These are phyloP conservation scores for Biscutella laevigata DNA, from an alignment of 441 rosid genomes.

Conservation along the genomic window DNA sequence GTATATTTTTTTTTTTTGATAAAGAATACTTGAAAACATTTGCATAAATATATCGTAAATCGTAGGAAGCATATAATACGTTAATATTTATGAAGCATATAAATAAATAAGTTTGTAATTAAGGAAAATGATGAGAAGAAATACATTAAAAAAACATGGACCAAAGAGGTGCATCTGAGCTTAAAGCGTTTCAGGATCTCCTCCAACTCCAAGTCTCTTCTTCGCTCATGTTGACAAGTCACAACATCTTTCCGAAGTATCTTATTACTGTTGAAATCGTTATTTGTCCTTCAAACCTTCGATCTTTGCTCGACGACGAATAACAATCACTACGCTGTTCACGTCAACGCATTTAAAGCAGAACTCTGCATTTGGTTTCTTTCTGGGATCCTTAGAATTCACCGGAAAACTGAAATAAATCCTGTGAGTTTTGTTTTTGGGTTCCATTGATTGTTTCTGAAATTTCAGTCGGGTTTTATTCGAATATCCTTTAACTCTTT, in stretches of 20 bases:
- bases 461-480: constrained; percentile 8
- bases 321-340: no score
- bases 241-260: neutral
- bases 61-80: no score
- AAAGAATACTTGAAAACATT: no score
- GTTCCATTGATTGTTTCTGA: neutral
- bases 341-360: constrained; percentile 9
- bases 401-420: constrained; percentile 2
- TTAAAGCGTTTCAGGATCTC: neutral
- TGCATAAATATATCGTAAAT: no score
- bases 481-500: neutral
- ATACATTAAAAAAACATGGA: neutral
- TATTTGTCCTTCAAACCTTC: neutral
- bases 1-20: no score
- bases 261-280: neutral
- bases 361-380: neutral
- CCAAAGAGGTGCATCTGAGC: constrained; percentile 14
- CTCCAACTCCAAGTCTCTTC: constrained; percentile 6
- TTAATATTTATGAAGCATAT: neutral
- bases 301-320: neutral
- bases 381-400: neutral
- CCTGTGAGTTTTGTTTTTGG: constrained; percentile 5
- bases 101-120: neutral
- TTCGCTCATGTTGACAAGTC: constrained; percentile 10
- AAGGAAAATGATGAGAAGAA: neutral